Percentiles rank a stretch among this genome's conserved stretches.
These are phyloP conservation scores for Calonectria ilicicola DNA, from an alignment of 2,329 filamentous ascomycete genomes.

Conservation along the genomic window DNA sequence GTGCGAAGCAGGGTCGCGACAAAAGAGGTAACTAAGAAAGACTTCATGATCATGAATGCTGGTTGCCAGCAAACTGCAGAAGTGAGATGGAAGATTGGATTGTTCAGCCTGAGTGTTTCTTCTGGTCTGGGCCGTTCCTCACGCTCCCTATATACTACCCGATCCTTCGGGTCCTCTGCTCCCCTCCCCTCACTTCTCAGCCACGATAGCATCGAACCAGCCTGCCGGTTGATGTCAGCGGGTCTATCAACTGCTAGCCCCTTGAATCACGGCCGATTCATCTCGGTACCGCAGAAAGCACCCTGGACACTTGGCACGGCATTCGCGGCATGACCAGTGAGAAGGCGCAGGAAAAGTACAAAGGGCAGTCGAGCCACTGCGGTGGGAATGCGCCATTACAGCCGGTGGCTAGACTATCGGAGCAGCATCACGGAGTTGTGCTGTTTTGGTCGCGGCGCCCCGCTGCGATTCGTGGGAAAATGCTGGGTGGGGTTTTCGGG, in stretches of 20 bases:
- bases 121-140: neutral
- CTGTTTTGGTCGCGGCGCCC: neutral
- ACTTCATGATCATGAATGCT: neutral
- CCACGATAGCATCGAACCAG: neutral
- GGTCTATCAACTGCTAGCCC: neutral
- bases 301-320: neutral
- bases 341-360: neutral
- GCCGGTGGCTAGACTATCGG: neutral
- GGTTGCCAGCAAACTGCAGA: neutral
- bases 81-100: neutral
- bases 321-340: neutral
- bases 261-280: neutral
- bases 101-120: neutral
- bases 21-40: neutral
- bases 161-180: neutral
- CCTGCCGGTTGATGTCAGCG: neutral
- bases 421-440: neutral
- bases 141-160: neutral
- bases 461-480: slow-evolving; percentile 2
- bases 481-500: neutral
- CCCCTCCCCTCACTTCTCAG: neutral
- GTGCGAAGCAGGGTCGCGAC: neutral
- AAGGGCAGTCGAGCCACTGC: neutral
- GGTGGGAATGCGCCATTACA: neutral
- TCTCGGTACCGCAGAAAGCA: neutral